These are phyloP conservation scores for Tolypocladium album DNA, from an alignment of 2,329 filamentous ascomycete species.

Conservation along the genomic window DNA sequence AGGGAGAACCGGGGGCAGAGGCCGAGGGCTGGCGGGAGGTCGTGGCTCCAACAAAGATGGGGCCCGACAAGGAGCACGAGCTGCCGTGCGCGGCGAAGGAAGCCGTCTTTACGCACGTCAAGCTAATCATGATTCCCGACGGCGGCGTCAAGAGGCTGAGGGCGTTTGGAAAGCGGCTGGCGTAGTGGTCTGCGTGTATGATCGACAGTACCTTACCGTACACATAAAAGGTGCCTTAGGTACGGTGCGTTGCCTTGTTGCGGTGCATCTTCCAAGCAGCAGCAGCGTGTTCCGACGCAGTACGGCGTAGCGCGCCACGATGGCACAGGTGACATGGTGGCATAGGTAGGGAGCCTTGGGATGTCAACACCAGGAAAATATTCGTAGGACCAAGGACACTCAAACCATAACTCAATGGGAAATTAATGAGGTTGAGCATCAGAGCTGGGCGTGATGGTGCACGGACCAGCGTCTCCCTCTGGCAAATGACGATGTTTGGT, in stretches of 20 bases:
- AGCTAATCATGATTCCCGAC: conserved; percentile 87
- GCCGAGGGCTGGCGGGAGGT: conserved; percentile 56
- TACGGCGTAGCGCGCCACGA: not conserved
- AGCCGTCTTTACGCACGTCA: conserved; percentile 66
- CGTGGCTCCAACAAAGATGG: conserved; percentile 55
- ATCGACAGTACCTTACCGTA: too few species aligned
- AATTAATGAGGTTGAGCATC: not conserved
- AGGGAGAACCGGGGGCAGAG: conserved; percentile 43
- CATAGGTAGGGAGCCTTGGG: too few species aligned
- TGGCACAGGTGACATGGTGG: not conserved
- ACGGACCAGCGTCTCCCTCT: conserved; percentile 2
- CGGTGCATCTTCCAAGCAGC: too few species aligned
- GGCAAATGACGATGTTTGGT: not conserved
- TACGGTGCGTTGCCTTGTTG: too few species aligned
- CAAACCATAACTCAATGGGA: not conserved
- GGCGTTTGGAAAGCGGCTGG: conserved; percentile 21
- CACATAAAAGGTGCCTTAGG: too few species aligned
- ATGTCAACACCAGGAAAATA: not conserved
- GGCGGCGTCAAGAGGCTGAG: conserved; percentile 84
- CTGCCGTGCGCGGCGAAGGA: conserved; percentile 47
- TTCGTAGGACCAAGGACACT: not conserved
- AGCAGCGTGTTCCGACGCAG: too few species aligned
- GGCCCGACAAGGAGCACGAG: conserved; percentile 62
- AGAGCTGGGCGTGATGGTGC: not conserved
- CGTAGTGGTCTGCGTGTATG: too few species aligned